Evolutionary conservation across 257 asterid species (phyloP).

Genomic region (Nicotiana otophora): DNA sequence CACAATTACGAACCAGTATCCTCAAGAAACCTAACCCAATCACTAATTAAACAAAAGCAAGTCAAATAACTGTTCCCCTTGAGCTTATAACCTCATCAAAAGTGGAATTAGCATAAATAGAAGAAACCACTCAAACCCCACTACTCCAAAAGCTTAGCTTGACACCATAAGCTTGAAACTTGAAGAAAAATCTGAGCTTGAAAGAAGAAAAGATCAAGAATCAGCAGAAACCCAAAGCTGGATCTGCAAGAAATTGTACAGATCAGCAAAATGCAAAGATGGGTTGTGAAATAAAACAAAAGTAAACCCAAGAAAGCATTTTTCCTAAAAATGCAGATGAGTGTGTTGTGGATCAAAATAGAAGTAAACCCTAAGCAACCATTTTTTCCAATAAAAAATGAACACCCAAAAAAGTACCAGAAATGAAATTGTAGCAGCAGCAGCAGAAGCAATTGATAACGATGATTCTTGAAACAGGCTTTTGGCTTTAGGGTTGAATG

Average conservation of each 20-base stretch:
- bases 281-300: neutral
- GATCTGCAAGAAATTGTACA: conserved; percentile 9
- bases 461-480: conserved; percentile 16
- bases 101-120: neutral
- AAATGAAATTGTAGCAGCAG: neutral
- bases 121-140: neutral
- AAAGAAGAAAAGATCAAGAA: neutral
- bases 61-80: neutral
- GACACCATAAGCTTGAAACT: neutral
- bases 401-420: neutral
- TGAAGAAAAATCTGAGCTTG: neutral
- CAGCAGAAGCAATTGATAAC: conserved; percentile 21
- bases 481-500: conserved; percentile 5
- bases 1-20: neutral
- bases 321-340: neutral
- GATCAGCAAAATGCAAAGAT: conserved; percentile 15
- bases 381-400: neutral
- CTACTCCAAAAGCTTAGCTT: neutral
- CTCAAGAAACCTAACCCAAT: neutral
- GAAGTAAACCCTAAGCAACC: conserved; percentile 8
- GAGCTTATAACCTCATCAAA: conserved; percentile 11
- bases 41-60: neutral
- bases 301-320: neutral
- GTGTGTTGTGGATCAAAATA: neutral
- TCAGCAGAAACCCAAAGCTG: neutral